Evolutionary conservation across 192 early-diverging fungal genomes (phyloP), one percentile per base, ranked within the genome.

Genomic region (Kappamyces sp.): DNA sequence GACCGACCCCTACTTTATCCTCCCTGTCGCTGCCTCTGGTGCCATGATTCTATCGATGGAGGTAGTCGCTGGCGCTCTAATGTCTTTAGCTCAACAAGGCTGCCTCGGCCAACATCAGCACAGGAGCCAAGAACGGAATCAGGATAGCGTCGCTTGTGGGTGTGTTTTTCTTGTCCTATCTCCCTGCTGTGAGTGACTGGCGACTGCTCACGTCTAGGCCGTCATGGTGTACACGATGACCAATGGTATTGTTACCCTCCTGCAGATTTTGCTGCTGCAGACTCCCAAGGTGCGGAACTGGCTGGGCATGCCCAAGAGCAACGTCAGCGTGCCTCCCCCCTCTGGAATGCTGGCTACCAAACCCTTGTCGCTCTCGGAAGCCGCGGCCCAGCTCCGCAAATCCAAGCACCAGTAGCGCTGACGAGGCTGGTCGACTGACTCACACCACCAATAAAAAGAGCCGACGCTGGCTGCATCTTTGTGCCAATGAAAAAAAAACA

Each of bases 181-280:
- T 75, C 30, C 73, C 73, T 22, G 53, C 73, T 29, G 72, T 74
- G 51, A 64, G 51, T 62, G 34, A 11, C 11, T 6, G 41, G 37
- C 8, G 11, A 55, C 0, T 52, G 59, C 51, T 63, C 49, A 47
- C 42, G 6, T 57, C 75, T 22, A 88, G 86, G 81, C 70, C 36
- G 72, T 93, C 38, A 90, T 95, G 68, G 69, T 90, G 49, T 93
- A 92, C 71, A 91, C 88, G 89, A 67, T 90, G 50, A 80, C 84
- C 46, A 85, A 84, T 60, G 91, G 89, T 69, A 29, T 79, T 5
- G 77, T 83, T 51, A 86, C 88, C 5, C 66, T 88, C 14, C 54
- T 72, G 34, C 93, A 95, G 76, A 74, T 84, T 41, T 46, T 83
- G 32, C 61, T 80, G 36, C 72, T 95, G 36, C 80, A 77, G 70